Evolutionary conservation across 331 rosid species (phyloP).

Genomic region (Malus hybrid): DNA sequence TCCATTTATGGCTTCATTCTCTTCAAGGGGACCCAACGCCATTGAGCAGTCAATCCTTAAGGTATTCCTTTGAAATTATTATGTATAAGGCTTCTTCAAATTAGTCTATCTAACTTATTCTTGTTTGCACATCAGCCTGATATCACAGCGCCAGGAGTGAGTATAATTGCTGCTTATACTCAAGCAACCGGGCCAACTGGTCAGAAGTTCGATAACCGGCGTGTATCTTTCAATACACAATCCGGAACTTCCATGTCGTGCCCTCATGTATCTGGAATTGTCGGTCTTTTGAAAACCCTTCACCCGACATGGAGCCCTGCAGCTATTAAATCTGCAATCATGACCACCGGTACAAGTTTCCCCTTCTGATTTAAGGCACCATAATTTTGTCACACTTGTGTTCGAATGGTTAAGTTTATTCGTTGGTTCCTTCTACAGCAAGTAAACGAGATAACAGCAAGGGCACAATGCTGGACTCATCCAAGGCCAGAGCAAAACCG

Average conservation of each 20-base stretch:
- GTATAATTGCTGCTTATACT: conserved; percentile 54
- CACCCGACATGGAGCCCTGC: conserved; percentile 75
- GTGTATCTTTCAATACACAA: conserved; percentile 15
- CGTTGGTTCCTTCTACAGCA: background rate
- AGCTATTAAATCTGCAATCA: conserved; percentile 74
- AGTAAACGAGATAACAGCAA: conserved; percentile 2
- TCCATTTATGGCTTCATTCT: conserved; percentile 70
- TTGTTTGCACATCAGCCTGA: conserved; percentile 48
- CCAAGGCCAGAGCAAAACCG: conserved; percentile 31
- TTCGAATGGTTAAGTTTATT: background rate
- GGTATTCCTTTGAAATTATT: conserved; percentile 14
- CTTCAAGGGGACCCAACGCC: conserved; percentile 65
- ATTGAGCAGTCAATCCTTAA: conserved; percentile 57
- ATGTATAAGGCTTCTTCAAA: background rate
- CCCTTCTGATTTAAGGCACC: background rate
- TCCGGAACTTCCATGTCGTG: conserved; percentile 87
- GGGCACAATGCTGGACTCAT: conserved; percentile 10
- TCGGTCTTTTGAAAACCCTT: conserved; percentile 6
- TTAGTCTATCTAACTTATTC: background rate
- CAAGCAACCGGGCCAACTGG: conserved; percentile 25
- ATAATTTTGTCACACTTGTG: background rate
- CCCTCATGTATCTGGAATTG: conserved; percentile 75
- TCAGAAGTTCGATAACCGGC: conserved; percentile 23
- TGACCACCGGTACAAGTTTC: conserved; percentile 50
- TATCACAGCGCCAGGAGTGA: conserved; percentile 73